Evolutionary conservation across 345 rosid genomes (phyloP).

Genomic region (Hirschfeldia incana): DNA sequence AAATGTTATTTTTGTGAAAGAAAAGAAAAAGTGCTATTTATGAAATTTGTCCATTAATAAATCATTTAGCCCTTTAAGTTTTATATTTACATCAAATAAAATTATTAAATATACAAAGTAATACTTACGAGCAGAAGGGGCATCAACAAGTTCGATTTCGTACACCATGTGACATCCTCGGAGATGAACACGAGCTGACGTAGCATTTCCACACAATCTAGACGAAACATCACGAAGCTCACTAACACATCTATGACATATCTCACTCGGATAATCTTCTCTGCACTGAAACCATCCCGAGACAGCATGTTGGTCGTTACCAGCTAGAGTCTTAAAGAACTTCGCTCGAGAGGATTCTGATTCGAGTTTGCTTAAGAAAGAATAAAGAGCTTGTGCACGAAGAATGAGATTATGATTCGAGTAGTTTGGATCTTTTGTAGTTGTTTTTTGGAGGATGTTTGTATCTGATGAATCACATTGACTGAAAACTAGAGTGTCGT

Average conservation of each 20-base stretch:
- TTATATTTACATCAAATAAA: not conserved
- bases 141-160: conserved; percentile 40
- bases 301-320: conserved; percentile 42
- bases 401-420: conserved; percentile 18
- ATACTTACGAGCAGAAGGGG: conserved; percentile 25
- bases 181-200: conserved; percentile 63
- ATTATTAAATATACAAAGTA: not conserved
- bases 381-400: conserved; percentile 44
- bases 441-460: conserved; percentile 18
- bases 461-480: conserved; percentile 43
- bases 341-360: conserved; percentile 50
- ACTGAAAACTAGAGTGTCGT: conserved; percentile 52
- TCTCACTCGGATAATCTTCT: conserved; percentile 46
- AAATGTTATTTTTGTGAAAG: too few relatives aligned
- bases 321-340: conserved; percentile 57
- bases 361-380: conserved; percentile 48
- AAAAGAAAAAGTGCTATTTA: too few relatives aligned
- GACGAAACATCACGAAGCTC: conserved; percentile 44
- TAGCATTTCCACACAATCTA: conserved; percentile 46
- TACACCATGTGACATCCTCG: conserved; percentile 68
- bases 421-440: not conserved
- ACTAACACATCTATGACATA: conserved; percentile 56
- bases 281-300: conserved; percentile 77
- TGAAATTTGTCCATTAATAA: not conserved
- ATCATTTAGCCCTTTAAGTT: not conserved